Percentiles rank a stretch among this genome's conserved stretches.
phyloP scores from a whole-genome alignment of 352 stramenopile genomes.

The Phytophthora sp. region DNA sequence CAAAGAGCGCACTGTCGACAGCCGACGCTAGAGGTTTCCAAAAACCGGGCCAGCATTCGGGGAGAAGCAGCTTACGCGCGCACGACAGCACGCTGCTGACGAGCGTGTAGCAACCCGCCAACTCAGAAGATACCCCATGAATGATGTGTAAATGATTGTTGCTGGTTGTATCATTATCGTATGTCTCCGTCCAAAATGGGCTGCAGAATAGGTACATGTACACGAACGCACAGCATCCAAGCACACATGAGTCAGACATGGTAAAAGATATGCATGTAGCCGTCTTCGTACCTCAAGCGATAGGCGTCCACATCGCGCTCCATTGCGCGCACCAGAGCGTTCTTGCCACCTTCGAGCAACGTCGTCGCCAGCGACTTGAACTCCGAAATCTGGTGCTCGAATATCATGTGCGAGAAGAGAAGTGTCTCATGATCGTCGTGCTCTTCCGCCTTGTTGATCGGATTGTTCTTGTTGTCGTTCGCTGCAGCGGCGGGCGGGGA shows the following conservation, averaged over 20 bases:
- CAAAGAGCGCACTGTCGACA: constrained; percentile 50
- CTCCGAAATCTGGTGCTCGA: constrained; percentile 63
- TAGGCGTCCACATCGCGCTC: constrained; percentile 49
- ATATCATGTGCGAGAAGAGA: constrained; percentile 77
- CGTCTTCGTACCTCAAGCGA: constrained; percentile 28
- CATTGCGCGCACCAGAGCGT: constrained; percentile 31
- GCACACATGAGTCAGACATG: constrained; percentile 17
- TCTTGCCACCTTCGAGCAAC: constrained; percentile 39
- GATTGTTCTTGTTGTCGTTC: constrained; percentile 13
- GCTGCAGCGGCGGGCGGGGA: constrained; percentile 16
- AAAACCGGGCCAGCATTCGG: constrained; percentile 37
- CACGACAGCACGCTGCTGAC: constrained; percentile 38
- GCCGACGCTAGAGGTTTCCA: constrained; percentile 44
- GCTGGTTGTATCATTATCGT: constrained; percentile 20
- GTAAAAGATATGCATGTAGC: neutral
- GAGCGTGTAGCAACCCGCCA: constrained; percentile 38
- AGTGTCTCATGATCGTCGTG: constrained; percentile 56
- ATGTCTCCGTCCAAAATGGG: constrained; percentile 33
- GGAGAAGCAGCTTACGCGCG: constrained; percentile 28
- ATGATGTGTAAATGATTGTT: constrained; percentile 15
- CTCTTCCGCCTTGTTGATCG: constrained; percentile 19
- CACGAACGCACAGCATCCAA: constrained; percentile 2
- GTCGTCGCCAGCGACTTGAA: constrained; percentile 43
- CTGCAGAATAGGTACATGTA: constrained; percentile 23
- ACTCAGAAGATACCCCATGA: constrained; percentile 43